phyloP scores from a whole-genome alignment of 108 stramenopile genomes.

The Ochromonas danica region DNA sequence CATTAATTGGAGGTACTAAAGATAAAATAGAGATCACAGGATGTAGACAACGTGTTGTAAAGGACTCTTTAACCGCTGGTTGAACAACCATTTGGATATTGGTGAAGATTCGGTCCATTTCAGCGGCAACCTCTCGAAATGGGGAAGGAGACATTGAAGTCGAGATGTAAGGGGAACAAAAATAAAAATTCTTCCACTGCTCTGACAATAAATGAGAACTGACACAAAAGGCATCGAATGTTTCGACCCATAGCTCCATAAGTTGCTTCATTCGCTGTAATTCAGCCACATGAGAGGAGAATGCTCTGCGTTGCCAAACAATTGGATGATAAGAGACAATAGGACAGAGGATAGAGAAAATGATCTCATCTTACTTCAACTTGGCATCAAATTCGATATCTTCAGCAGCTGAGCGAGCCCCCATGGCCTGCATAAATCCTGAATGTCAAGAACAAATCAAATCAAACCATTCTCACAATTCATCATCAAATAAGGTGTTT shows the following conservation, averaged over 20 bases:
- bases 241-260: not conserved
- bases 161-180: not conserved
- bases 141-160: not conserved
- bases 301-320: not conserved
- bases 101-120: no score
- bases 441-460: no score
- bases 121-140: no score
- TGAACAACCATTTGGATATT: not conserved
- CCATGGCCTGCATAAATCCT: constrained; percentile 1
- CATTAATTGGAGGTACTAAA: not conserved
- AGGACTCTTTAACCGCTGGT: not conserved
- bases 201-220: not conserved
- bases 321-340: not conserved
- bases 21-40: not conserved
- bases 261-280: not conserved
- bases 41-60: not conserved
- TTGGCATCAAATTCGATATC: not conserved
- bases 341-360: not conserved
- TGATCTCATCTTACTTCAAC: not conserved
- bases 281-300: not conserved
- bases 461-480: no score
- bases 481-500: no score
- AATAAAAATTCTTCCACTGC: not conserved
- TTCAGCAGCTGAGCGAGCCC: not conserved
- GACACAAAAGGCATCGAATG: not conserved